Base-by-base conservation (phyloP, 2,329 filamentous ascomycete species). In the Cercospora sesami region DNA sequence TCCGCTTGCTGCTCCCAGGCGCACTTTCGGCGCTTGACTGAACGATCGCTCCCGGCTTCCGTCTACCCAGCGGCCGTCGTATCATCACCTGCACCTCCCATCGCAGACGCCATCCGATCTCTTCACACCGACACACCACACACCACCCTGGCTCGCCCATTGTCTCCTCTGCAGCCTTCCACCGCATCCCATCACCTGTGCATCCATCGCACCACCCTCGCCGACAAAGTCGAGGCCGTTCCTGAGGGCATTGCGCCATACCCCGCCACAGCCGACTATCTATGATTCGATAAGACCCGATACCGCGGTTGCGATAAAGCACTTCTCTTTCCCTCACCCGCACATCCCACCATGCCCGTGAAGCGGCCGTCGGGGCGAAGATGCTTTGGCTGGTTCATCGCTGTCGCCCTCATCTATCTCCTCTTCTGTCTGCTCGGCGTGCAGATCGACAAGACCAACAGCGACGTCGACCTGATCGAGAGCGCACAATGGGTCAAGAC, bases 401-500 rank as follows among this genome's bases (percentile, higher is more conserved):
- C 63, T 8, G 51, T 75, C 21, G 73, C 75, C 28, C 57, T 78
- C 23, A 59, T 71, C 66, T 78, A 77, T 72, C 74, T 78, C 30
- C 61, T 75, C n/a, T 60, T 77, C 58, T 70, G 65, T 28, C 73
- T 75, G n/a, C 53, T 77, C 26, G 72, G 71, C 42, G 68, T 73
- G 10, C 72, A 75, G 48, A 67, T 76, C 61, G 73, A 70, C 39
- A 72, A 70, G 51, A 69, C 63, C 51, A 70, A 71, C 60, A 72
- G 70, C 33, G 51, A 69, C 5, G 55, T 68, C 45, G 73, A 75
- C 33, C 59, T 71, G 9, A 58, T 67, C 5, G 76, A 78, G 69
- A 77, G 78, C 60, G 55, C 68, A 14, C 69, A 73, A 67, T 94
- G 91, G 91, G 87, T 94, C 59, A 83, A 86, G 57, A 90, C 86